Evolutionary conservation across 169 alveolate species (phyloP).

Genomic region (Plasmodium sp.): DNA sequence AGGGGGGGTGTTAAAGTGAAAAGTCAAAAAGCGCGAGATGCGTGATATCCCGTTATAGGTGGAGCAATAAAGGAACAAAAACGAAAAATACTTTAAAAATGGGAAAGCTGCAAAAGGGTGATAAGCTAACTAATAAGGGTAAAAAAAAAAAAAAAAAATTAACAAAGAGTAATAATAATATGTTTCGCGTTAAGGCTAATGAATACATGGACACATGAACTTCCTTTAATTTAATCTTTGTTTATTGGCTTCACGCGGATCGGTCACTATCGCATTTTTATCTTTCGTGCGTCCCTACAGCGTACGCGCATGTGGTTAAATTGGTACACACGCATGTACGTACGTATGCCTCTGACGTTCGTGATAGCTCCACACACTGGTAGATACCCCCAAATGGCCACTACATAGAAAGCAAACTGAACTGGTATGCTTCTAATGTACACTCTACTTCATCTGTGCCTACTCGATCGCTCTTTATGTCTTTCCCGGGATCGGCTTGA

Average conservation of each 20-base stretch:
- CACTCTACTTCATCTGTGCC: neutral
- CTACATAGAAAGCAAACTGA: neutral
- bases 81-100: neutral
- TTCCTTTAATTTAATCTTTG: neutral
- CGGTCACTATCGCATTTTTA: neutral
- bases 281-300: neutral
- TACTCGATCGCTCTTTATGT: conserved; percentile 22
- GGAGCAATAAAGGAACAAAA: neutral
- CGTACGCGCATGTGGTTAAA: neutral
- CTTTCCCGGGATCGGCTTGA: conserved; percentile 9
- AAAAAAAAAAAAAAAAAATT: neutral
- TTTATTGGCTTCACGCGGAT: neutral
- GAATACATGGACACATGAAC: neutral
- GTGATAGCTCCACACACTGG: neutral
- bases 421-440: neutral
- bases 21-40: neutral
- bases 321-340: neutral
- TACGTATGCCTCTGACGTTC: neutral
- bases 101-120: neutral
- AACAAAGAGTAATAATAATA: neutral
- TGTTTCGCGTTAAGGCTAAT: neutral
- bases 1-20: neutral
- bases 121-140: neutral
- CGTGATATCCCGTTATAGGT: neutral
- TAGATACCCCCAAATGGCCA: neutral